Percentiles rank a stretch among this genome's conserved stretches.
Evolutionary conservation across 2,329 filamentous ascomycete genomes (phyloP).

Genomic region (Claviceps humidiphila): DNA sequence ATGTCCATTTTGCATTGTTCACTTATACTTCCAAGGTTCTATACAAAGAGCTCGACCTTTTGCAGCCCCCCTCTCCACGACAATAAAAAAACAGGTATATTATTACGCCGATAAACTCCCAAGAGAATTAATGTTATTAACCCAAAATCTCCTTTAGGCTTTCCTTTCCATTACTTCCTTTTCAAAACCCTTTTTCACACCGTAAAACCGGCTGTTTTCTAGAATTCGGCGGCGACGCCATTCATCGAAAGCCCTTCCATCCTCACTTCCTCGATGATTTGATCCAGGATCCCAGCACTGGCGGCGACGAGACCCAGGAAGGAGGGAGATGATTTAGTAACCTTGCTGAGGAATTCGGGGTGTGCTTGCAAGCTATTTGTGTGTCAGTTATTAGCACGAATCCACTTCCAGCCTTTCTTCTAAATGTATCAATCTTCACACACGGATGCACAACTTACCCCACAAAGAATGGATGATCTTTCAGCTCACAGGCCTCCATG

Average conservation of each 20-base stretch:
- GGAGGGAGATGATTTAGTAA: slow-evolving; percentile 25
- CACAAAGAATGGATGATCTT: slow-evolving; percentile 74
- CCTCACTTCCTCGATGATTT: slow-evolving; percentile 13
- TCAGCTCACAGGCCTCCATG: slow-evolving; percentile 74
- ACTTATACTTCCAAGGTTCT: no score
- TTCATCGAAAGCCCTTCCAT: not conserved
- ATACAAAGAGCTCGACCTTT: no score
- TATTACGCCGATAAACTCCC: not conserved
- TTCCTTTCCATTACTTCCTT: not conserved
- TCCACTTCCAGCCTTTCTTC: not conserved
- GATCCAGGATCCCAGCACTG: slow-evolving; percentile 50
- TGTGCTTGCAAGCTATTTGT: slow-evolving; percentile 61
- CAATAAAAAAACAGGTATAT: not conserved
- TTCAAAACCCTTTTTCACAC: no score
- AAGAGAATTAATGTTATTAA: not conserved
- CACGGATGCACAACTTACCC: slow-evolving; percentile 5
- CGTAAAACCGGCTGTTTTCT: not conserved
- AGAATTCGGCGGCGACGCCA: slow-evolving; percentile 1
- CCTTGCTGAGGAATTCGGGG: slow-evolving; percentile 66
- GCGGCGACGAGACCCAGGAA: slow-evolving; percentile 81
- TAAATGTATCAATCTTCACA: not conserved
- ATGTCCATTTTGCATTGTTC: no score
- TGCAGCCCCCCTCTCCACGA: no score
- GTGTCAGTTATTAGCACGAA: not conserved
- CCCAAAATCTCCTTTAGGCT: not conserved